Conservation (phyloP, 139 green algal species). For the Chlamydomonas urium region DNA sequence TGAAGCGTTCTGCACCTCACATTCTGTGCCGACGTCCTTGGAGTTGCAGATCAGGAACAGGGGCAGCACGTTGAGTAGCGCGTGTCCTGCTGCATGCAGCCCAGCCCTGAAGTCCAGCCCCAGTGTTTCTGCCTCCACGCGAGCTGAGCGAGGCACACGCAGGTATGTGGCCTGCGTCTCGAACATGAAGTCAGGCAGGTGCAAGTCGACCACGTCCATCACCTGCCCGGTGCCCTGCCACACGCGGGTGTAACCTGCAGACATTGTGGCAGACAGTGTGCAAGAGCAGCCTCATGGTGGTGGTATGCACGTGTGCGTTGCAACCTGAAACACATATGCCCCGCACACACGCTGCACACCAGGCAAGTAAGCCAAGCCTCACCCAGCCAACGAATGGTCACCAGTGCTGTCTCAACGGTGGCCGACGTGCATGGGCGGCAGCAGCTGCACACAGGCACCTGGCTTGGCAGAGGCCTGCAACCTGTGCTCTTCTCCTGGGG, state of each 20-base stretch:
- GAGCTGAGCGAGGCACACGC: constrained; percentile 59
- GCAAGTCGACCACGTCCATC: constrained; percentile 89
- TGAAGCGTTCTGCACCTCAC: constrained; percentile 50
- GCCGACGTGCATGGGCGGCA: neutral
- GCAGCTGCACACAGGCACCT: no score
- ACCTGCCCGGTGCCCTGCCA: constrained; percentile 43
- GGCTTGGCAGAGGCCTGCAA: no score
- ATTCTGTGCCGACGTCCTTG: constrained; percentile 44
- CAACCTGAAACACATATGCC: neutral
- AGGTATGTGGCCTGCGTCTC: constrained; percentile 67
- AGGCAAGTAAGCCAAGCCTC: neutral
- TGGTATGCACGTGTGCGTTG: neutral
- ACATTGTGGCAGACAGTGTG: neutral
- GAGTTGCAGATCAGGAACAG: constrained; percentile 66
- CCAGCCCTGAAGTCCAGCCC: constrained; percentile 66
- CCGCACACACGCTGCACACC: neutral
- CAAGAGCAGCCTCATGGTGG: neutral
- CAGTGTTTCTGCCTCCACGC: constrained; percentile 23
- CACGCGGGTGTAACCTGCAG: constrained; percentile 62
- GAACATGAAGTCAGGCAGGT: constrained; percentile 79
- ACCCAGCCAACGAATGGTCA: neutral
- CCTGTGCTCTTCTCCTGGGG: no score
- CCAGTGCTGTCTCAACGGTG: neutral
- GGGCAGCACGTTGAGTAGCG: constrained; percentile 84
- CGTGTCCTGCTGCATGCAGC: constrained; percentile 85